Conservation (phyloP, 2,329 filamentous ascomycete species). For the Colletotrichum graminicola region DNA sequence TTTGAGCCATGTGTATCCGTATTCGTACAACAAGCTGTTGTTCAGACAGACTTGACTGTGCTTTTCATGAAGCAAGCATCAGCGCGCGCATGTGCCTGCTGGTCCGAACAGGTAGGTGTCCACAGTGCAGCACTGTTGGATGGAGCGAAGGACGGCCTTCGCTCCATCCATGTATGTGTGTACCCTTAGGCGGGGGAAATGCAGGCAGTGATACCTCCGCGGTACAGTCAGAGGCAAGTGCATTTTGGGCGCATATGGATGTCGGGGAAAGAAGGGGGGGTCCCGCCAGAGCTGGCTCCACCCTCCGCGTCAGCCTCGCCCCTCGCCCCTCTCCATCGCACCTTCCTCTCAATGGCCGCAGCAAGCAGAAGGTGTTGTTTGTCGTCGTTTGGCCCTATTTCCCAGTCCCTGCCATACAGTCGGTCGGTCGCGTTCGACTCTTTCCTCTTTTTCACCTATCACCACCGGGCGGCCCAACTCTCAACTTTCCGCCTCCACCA, state of each 20-base stretch:
- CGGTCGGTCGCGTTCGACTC: conserved; percentile 22
- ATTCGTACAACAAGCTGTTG: too few species aligned
- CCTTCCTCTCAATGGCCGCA: too few species aligned
- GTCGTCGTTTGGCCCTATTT: too few species aligned
- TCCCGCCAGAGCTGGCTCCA: conserved; percentile 18
- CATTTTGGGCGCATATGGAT: conserved; percentile 1
- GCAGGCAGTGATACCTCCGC: too few species aligned
- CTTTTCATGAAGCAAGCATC: too few species aligned
- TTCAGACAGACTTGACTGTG: not conserved
- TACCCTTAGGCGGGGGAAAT: too few species aligned
- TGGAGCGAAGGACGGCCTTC: not conserved
- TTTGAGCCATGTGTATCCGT: too few species aligned
- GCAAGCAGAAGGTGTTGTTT: too few species aligned
- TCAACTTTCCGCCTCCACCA: not conserved
- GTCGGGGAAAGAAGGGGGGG: conserved; percentile 23
- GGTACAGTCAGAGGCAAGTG: conserved; percentile 7
- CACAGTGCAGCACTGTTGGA: too few species aligned
- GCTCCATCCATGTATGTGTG: not conserved
- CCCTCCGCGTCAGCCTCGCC: conserved; percentile 25
- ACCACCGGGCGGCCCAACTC: not conserved
- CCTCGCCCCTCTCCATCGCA: too few species aligned
- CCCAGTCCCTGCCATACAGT: not conserved
- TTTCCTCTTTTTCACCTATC: not conserved
- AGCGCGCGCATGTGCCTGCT: too few species aligned
- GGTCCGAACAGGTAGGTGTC: too few species aligned